Conservation (phyloP, 1,284 basidiomycete genomes). For the Apiotrichum domesticum region DNA sequence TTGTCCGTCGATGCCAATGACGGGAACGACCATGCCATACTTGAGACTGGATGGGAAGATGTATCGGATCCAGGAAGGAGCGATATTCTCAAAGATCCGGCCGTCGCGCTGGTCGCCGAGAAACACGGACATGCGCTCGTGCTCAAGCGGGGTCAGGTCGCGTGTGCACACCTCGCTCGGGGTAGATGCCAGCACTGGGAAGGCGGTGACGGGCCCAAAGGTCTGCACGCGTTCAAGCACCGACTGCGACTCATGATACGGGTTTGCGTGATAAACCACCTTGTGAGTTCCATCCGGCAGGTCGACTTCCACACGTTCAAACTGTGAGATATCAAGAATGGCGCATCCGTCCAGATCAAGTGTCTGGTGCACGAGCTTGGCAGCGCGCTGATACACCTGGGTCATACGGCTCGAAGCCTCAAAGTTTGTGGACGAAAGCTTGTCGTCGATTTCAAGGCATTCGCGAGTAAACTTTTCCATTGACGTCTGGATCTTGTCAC, state of each 20-base stretch:
- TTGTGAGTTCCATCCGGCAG: slow-evolving; percentile 10
- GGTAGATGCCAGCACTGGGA: slow-evolving; percentile 35
- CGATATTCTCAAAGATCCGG: slow-evolving; percentile 71
- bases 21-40: slow-evolving; percentile 81
- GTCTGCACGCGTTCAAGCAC: slow-evolving; percentile 57
- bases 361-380: slow-evolving; percentile 78
- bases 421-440: slow-evolving; percentile 27
- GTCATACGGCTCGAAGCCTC: slow-evolving; percentile 65
- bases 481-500: slow-evolving; percentile 87
- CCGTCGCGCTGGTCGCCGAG: slow-evolving; percentile 73
- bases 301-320: slow-evolving; percentile 66
- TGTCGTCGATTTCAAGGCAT: slow-evolving; percentile 80
- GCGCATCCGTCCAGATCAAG: slow-evolving; percentile 86
- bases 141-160: slow-evolving; percentile 60
- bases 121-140: slow-evolving; percentile 65
- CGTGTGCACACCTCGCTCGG: slow-evolving; percentile 20
- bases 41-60: slow-evolving; percentile 74
- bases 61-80: slow-evolving; percentile 68
- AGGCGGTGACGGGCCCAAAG: slow-evolving; percentile 39
- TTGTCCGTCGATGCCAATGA: slow-evolving; percentile 88
- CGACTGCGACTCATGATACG: slow-evolving; percentile 54
- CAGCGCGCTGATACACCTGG: slow-evolving; percentile 80
- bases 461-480: slow-evolving; percentile 95
- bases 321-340: slow-evolving; percentile 87
- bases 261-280: slow-evolving; percentile 52